Conservation (phyloP, 306 rosid genomes). For the Cucumis hystrix region DNA sequence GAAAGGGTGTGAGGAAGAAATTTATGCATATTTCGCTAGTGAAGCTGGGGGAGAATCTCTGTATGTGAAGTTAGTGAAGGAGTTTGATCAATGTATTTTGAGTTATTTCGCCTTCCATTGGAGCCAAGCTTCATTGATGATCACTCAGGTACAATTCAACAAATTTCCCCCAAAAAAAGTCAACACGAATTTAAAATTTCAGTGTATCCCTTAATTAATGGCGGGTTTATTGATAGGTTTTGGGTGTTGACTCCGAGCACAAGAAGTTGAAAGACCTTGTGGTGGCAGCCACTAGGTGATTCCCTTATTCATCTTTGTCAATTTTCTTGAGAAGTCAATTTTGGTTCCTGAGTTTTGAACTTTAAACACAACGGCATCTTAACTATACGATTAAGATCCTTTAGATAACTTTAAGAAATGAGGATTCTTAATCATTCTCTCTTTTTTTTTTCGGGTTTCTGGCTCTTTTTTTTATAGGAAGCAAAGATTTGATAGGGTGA, state of each 20-base stretch:
- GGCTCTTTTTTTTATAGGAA: conserved; percentile 22
- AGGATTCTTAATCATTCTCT: background rate
- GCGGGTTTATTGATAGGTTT: conserved; percentile 25
- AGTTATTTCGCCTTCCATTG: conserved; percentile 73
- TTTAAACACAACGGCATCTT: background rate
- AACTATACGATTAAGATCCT: background rate
- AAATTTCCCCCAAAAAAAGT: background rate
- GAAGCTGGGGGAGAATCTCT: conserved; percentile 31
- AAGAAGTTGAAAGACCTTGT: conserved; percentile 42
- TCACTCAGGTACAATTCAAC: conserved; percentile 36
- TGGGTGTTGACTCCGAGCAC: conserved; percentile 31
- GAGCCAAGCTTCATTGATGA: conserved; percentile 43
- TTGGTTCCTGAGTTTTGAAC: background rate
- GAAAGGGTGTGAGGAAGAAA: conserved; percentile 38
- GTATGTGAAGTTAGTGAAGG: conserved; percentile 32
- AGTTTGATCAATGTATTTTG: conserved; percentile 63
- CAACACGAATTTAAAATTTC: background rate
- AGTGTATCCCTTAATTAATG: background rate
- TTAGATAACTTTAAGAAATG: background rate
- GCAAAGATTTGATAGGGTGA: conserved; percentile 54
- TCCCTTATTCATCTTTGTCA: background rate
- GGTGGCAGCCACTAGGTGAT: conserved; percentile 64
- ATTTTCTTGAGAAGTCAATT: background rate
- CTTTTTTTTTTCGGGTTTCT: background rate
- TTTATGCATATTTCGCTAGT: conserved; percentile 32